Conservation (phyloP, 139 green algal species). For the Yamagishiella unicocca region DNA sequence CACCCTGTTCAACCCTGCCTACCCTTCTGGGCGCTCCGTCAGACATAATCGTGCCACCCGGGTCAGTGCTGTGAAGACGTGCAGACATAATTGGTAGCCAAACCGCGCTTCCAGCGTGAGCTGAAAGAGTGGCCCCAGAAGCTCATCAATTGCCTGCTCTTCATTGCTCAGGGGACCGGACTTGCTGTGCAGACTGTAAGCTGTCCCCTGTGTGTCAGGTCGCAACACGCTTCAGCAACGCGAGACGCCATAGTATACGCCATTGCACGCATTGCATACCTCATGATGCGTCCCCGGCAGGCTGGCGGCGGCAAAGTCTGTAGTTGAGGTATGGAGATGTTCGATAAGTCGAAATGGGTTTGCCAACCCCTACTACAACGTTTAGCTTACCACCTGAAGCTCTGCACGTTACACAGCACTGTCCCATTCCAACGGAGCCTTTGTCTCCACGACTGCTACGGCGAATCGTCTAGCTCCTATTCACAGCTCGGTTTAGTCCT, state of each 20-base stretch:
- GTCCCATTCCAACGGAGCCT: conserved; percentile 12
- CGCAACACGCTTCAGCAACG: no score
- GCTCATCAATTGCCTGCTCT: conserved; percentile 3
- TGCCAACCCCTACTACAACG: not conserved
- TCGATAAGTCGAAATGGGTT: not conserved
- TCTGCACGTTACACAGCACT: not conserved
- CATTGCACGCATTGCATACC: no score
- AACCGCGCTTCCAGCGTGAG: not conserved
- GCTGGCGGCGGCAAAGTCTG: not conserved
- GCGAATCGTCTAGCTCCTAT: no score
- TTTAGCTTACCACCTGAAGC: not conserved
- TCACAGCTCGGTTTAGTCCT: no score
- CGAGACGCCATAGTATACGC: no score
- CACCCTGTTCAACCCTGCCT: no score
- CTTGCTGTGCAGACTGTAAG: not conserved
- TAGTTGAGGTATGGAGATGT: not conserved
- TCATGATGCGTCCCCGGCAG: not conserved
- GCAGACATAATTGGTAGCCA: not conserved
- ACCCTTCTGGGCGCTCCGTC: not conserved
- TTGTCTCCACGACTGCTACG: no score
- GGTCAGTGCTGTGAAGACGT: conserved; percentile 1
- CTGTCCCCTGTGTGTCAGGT: conserved; percentile 1
- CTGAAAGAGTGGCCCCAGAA: conserved; percentile 17
- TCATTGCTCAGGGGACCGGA: not conserved
- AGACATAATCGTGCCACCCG: not conserved